These are phyloP conservation scores for Pestalotiopsis sp. DNA, from an alignment of 2,329 filamentous ascomycete genomes.

Conservation along the genomic window DNA sequence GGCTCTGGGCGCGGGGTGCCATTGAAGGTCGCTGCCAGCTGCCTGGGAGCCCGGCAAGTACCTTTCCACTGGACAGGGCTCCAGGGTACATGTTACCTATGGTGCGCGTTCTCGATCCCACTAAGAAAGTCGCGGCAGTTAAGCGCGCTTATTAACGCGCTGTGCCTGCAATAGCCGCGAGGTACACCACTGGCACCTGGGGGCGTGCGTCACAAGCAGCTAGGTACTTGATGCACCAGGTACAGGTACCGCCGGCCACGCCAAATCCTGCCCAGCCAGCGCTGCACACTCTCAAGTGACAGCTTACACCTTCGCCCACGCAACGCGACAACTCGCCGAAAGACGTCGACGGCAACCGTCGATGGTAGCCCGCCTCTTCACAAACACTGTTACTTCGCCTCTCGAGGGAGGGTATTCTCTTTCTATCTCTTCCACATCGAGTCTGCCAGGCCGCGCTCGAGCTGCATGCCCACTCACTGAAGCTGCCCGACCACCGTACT, in stretches of 20 bases:
- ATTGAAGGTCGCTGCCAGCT: neutral
- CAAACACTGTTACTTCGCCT: no score
- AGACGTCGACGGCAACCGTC: neutral
- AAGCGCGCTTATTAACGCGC: neutral
- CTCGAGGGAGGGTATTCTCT: neutral
- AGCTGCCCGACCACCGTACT: neutral
- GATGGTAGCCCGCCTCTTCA: neutral
- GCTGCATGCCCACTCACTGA: neutral
- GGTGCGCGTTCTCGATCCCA: neutral
- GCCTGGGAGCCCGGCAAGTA: no score
- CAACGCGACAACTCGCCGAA: neutral
- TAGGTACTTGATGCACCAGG: neutral
- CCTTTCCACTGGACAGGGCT: no score
- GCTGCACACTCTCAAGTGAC: neutral
- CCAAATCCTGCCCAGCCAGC: neutral
- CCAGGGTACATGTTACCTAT: neutral
- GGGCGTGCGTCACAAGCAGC: neutral
- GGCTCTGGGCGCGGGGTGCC: neutral
- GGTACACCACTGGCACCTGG: neutral
- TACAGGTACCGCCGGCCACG: neutral
- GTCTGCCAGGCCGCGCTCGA: neutral
- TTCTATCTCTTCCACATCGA: neutral
- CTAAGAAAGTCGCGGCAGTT: neutral
- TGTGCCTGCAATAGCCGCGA: neutral
- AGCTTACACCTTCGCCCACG: neutral